Evolutionary conservation across 2,329 filamentous ascomycete genomes (phyloP).

Genomic region (Sphaerulina vaccinii): DNA sequence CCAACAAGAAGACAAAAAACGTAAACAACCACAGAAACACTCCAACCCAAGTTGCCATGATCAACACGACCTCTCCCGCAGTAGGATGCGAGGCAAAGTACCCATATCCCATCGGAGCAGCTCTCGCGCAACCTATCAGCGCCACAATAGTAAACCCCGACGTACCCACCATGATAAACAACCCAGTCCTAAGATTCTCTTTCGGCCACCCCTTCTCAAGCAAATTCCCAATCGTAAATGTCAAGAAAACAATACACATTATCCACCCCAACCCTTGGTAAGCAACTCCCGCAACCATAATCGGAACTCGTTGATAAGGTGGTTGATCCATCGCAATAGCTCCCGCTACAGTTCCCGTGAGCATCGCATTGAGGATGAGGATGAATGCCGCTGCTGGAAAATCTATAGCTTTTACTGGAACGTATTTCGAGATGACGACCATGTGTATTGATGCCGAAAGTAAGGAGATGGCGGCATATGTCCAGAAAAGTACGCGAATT

Average conservation of each 20-base stretch:
- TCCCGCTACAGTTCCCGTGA: conserved; percentile 25
- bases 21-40: conserved; percentile 52
- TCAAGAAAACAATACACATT: conserved; percentile 41
- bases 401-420: conserved; percentile 14
- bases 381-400: conserved; percentile 23
- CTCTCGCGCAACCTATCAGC: conserved; percentile 28
- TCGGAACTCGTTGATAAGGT: conserved; percentile 37
- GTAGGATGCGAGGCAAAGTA: conserved; percentile 30
- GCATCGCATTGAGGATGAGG: conserved; percentile 25
- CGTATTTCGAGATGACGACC: conserved; percentile 13
- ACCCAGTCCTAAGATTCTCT: conserved; percentile 37
- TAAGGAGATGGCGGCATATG: conserved; percentile 47
- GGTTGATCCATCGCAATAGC: conserved; percentile 33
- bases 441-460: conserved; percentile 17
- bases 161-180: conserved; percentile 55
- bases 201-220: conserved; percentile 47
- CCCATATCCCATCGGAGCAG: conserved; percentile 24
- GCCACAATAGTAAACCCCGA: conserved; percentile 30
- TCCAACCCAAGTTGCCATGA: conserved; percentile 32
- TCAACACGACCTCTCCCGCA: conserved; percentile 25
- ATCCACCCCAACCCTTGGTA: conserved; percentile 50
- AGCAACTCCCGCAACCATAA: conserved; percentile 46
- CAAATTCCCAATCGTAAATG: conserved; percentile 43
- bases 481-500: conserved; percentile 68
- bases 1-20: conserved; percentile 44